phyloP scores from a whole-genome alignment of 441 rosid genomes.

The Bruguiera hainesii region DNA sequence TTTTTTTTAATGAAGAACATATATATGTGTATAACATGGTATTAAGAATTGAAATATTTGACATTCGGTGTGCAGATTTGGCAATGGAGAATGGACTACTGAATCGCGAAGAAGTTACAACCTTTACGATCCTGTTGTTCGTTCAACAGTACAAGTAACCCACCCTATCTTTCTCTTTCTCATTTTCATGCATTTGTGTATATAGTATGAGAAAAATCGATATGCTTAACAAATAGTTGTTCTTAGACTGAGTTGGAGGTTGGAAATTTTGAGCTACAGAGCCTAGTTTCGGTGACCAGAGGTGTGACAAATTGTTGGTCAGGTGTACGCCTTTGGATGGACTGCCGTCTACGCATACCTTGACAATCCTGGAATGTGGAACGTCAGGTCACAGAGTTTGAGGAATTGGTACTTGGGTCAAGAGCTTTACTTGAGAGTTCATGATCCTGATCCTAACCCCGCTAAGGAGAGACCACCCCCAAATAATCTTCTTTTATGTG shows the following conservation, averaged over 20 bases:
- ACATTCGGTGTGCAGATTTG: slow-evolving; percentile 26
- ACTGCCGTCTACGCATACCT: slow-evolving; percentile 59
- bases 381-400: slow-evolving; percentile 64
- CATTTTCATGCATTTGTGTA: too few species aligned
- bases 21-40: too few species aligned
- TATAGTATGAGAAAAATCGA: too few species aligned
- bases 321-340: slow-evolving; percentile 53
- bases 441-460: slow-evolving; percentile 60
- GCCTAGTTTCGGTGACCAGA: neutral
- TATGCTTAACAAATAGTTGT: too few species aligned
- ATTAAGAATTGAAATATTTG: too few species aligned
- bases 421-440: slow-evolving; percentile 63
- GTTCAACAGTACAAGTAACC: slow-evolving; percentile 53
- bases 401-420: slow-evolving; percentile 69
- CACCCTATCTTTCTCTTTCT: too few species aligned
- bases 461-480: slow-evolving; percentile 63
- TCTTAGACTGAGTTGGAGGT: too few species aligned
- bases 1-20: too few species aligned
- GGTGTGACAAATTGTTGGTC: slow-evolving; percentile 40
- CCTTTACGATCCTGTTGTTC: slow-evolving; percentile 49
- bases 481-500: slow-evolving; percentile 47
- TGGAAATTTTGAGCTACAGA: too few species aligned
- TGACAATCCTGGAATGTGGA: slow-evolving; percentile 90
- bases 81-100: slow-evolving; percentile 48
- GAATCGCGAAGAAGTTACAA: slow-evolving; percentile 43